These are phyloP conservation scores for Zopfia rhizophila DNA, from an alignment of 2,329 filamentous ascomycete genomes.

Conservation along the genomic window DNA sequence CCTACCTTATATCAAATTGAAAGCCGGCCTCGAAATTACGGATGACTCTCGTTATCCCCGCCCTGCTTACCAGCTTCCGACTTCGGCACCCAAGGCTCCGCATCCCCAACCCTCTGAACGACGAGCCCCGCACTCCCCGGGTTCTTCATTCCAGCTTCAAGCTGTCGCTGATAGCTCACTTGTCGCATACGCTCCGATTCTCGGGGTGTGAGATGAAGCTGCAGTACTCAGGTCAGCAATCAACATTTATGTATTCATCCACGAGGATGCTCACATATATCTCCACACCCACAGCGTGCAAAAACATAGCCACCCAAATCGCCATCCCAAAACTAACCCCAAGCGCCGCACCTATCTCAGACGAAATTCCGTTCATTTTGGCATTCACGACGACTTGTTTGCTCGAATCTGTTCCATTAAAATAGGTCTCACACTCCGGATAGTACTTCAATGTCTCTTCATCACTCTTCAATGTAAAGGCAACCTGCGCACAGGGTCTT, in stretches of 20 bases:
- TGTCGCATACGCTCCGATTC: slow-evolving; percentile 65
- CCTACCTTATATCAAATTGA: too few relatives aligned
- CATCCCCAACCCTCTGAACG: slow-evolving; percentile 40
- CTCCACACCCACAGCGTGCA: slow-evolving; percentile 58
- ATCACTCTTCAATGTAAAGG: slow-evolving; percentile 46
- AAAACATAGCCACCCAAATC: slow-evolving; percentile 62
- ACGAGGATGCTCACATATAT: slow-evolving; percentile 56
- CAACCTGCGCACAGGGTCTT: slow-evolving; percentile 62
- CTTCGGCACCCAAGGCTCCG: slow-evolving; percentile 33
- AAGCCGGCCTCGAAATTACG: too few relatives aligned
- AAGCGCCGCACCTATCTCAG: slow-evolving; percentile 56
- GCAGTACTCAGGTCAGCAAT: slow-evolving; percentile 1
- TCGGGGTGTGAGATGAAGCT: slow-evolving; percentile 58
- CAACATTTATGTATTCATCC: not conserved
- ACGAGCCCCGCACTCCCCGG: slow-evolving; percentile 49
- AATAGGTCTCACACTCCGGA: slow-evolving; percentile 58
- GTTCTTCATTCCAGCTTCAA: slow-evolving; percentile 63
- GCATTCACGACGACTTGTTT: slow-evolving; percentile 35
- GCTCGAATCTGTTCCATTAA: slow-evolving; percentile 41
- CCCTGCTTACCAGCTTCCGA: slow-evolving; percentile 9
- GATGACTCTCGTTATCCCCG: slow-evolving; percentile 2
- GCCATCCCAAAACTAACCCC: slow-evolving; percentile 63
- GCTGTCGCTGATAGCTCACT: slow-evolving; percentile 67
- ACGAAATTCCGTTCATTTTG: slow-evolving; percentile 34
- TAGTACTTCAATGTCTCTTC: slow-evolving; percentile 49